A percentile compares a stretch with the other conserved stretches of the same genome.
These are phyloP conservation scores for Limonium bicolor DNA, from an alignment of 148 eudicot genomes.

Conservation along the genomic window DNA sequence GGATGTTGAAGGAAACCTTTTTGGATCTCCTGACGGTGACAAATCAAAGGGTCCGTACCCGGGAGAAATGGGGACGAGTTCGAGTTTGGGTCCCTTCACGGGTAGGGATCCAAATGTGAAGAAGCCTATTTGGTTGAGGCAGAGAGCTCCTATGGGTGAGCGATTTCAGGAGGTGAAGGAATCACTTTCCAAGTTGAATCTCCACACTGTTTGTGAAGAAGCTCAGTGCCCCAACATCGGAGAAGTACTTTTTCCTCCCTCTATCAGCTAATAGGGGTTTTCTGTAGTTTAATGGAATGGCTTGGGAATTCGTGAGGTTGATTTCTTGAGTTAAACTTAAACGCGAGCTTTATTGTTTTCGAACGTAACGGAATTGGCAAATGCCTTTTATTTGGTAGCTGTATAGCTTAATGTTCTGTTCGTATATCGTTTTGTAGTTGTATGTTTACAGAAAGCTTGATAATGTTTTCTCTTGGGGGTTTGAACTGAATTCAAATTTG, in stretches of 20 bases:
- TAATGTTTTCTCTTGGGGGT: too few species aligned
- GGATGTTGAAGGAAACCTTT: neutral
- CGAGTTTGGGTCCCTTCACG: too few species aligned
- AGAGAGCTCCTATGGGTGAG: slow-evolving; percentile 76
- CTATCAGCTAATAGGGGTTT: neutral
- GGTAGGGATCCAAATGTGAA: slow-evolving; percentile 77
- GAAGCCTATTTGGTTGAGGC: slow-evolving; percentile 85
- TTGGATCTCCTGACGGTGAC: slow-evolving; percentile 6
- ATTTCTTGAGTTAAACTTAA: too few species aligned
- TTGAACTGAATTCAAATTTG: too few species aligned
- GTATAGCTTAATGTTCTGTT: too few species aligned
- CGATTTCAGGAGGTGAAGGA: slow-evolving; percentile 66
- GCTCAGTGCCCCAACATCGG: slow-evolving; percentile 94
- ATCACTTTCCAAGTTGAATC: slow-evolving; percentile 47
- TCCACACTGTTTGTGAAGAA: slow-evolving; percentile 84
- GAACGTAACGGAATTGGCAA: too few species aligned
- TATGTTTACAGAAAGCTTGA: too few species aligned
- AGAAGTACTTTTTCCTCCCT: slow-evolving; percentile 19
- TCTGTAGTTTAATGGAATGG: neutral
- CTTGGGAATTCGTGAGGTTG: neutral
- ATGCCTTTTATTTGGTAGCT: too few species aligned
- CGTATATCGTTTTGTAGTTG: too few species aligned
- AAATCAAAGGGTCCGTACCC: slow-evolving; percentile 17
- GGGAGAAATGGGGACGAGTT: slow-evolving; percentile 21
- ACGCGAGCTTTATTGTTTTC: too few species aligned